Conservation (phyloP, 805 yeast genomes). For the Diddensiella transvaalensis region DNA sequence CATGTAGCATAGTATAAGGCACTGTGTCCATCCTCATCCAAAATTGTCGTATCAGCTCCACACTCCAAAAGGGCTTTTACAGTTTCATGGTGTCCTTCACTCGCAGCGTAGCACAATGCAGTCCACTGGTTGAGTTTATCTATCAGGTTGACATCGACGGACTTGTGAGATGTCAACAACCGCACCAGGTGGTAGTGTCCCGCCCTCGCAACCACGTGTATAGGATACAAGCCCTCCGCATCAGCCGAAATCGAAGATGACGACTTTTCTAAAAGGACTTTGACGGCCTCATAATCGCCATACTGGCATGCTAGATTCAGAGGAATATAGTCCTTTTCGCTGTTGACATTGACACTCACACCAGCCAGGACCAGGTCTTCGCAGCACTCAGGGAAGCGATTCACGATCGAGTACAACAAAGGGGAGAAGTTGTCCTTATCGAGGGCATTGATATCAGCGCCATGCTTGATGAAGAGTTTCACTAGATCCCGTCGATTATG, state of each 20-base stretch:
- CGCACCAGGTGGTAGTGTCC: slow-evolving; percentile 72
- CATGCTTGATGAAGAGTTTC: slow-evolving; percentile 39
- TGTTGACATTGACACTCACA: slow-evolving; percentile 36
- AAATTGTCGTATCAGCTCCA: slow-evolving; percentile 65
- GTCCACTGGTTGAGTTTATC: slow-evolving; percentile 94
- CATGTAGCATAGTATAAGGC: slow-evolving; percentile 89
- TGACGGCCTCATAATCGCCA: slow-evolving; percentile 70
- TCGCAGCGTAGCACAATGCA: slow-evolving; percentile 85
- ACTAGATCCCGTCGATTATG: slow-evolving; percentile 47
- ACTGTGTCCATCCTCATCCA: slow-evolving; percentile 75
- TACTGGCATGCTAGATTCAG: slow-evolving; percentile 84
- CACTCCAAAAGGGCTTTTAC: slow-evolving; percentile 65
- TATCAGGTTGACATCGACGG: slow-evolving; percentile 62
- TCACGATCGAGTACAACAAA: slow-evolving; percentile 69
- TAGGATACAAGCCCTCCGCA: slow-evolving; percentile 81
- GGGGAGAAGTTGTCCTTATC: slow-evolving; percentile 63
- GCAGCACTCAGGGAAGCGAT: slow-evolving; percentile 56
- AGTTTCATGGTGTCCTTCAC: slow-evolving; percentile 72
- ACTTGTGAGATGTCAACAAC: slow-evolving; percentile 49
- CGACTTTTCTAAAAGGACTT: slow-evolving; percentile 49
- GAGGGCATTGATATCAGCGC: slow-evolving; percentile 34
- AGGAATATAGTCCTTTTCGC: slow-evolving; percentile 47
- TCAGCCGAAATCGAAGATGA: slow-evolving; percentile 48
- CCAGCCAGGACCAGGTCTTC: slow-evolving; percentile 48
- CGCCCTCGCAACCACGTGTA: slow-evolving; percentile 83